phyloP scores from a whole-genome alignment of 768 basidiomycete species.

The Vishniacozyma victoriae region DNA sequence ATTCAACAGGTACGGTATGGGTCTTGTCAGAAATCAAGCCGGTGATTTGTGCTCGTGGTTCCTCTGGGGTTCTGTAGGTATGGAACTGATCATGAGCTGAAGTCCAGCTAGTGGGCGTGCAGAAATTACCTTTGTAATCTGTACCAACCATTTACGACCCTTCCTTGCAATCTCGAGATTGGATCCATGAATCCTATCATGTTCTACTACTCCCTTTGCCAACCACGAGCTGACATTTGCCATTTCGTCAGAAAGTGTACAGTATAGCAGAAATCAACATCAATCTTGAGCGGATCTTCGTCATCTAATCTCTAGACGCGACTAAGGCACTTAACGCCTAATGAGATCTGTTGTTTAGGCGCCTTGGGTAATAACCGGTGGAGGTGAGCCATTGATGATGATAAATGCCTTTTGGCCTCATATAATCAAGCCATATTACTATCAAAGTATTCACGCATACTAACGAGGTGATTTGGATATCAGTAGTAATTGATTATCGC shows the following conservation, averaged over 20 bases:
- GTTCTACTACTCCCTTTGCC: conserved; percentile 13
- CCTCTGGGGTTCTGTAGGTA: conserved; percentile 10
- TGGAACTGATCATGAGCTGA: conserved; percentile 14
- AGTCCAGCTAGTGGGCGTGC: not conserved
- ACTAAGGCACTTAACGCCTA: too few relatives aligned
- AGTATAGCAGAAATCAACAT: too few relatives aligned
- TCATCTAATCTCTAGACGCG: too few relatives aligned
- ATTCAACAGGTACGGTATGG: conserved; percentile 17
- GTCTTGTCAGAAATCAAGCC: conserved; percentile 21
- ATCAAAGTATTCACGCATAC: too few relatives aligned
- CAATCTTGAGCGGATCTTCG: too few relatives aligned
- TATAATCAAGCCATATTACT: too few relatives aligned
- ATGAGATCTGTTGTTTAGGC: too few relatives aligned
- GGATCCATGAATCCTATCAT: conserved; percentile 22
- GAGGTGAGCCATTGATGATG: too few relatives aligned
- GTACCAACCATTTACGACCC: not conserved
- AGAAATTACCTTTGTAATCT: too few relatives aligned
- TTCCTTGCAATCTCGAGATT: conserved; percentile 9
- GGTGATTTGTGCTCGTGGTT: conserved; percentile 20
- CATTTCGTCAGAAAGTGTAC: conserved; percentile 14
- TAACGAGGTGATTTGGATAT: too few relatives aligned
- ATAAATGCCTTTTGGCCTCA: too few relatives aligned
- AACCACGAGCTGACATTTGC: conserved; percentile 23
- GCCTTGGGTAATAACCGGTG: too few relatives aligned
- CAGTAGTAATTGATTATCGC: not conserved